A percentile compares a stretch with the other conserved stretches of the same genome.
These are phyloP conservation scores for Bruguiera parviflora DNA, from an alignment of 345 rosid species.

Conservation along the genomic window DNA sequence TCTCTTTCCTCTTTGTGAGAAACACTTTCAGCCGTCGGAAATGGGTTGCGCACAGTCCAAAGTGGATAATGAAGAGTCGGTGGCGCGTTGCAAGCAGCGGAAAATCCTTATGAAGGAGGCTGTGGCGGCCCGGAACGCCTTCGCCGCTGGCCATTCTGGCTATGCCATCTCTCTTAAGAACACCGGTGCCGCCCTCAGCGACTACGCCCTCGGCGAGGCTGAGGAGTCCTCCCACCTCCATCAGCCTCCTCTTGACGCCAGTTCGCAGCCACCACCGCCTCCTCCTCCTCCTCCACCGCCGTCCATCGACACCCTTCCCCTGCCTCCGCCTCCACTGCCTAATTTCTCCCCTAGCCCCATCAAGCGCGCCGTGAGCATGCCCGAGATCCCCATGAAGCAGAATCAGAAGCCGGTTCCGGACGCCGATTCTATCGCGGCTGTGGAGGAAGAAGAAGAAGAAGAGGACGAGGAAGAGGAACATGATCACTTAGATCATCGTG, in stretches of 20 bases:
- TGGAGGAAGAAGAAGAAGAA: constrained; percentile 40
- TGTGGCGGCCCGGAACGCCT: constrained; percentile 69
- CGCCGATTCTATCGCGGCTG: constrained; percentile 40
- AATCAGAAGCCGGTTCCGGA: constrained; percentile 16
- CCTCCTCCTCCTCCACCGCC: constrained; percentile 57
- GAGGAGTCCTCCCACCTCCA: constrained; percentile 30
- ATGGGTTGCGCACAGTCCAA: constrained; percentile 97
- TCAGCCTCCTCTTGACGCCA: constrained; percentile 16
- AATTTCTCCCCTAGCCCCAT: constrained; percentile 78
- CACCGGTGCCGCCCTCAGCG: constrained; percentile 87
- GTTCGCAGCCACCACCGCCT: constrained; percentile 30
- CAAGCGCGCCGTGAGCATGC: constrained; percentile 68
- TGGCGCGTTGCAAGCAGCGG: constrained; percentile 77
- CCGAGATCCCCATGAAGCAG: constrained; percentile 39
- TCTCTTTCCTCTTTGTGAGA: background rate
- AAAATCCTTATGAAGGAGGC: constrained; percentile 79
- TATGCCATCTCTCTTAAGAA: constrained; percentile 70
- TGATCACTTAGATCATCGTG: constrained; percentile 29
- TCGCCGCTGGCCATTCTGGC: constrained; percentile 79
- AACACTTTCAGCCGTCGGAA: background rate
- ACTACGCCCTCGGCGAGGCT: constrained; percentile 81
- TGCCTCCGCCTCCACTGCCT: constrained; percentile 83
- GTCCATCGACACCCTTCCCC: constrained; percentile 52
- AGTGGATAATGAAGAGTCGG: constrained; percentile 84
- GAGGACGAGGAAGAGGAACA: constrained; percentile 54